Base-by-base conservation (phyloP, 1,284 basidiomycete species). In the Sanguinoderma infundibulare region DNA sequence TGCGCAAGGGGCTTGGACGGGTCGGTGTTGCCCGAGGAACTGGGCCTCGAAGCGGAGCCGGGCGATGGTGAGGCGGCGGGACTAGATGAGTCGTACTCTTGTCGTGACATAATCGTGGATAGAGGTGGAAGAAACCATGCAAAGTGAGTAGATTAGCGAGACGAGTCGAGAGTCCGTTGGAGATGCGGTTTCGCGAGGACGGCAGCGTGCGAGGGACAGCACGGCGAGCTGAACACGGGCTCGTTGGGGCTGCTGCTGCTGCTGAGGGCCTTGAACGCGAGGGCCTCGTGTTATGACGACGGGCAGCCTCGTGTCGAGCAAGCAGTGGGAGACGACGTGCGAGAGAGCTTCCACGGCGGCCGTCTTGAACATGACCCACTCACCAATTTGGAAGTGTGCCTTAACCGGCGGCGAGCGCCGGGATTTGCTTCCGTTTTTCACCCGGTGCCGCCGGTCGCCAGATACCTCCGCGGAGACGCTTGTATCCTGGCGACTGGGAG, bases 101-200 rank as follows among this genome's bases (percentile, higher is more conserved):
- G 70, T 70, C 70, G 73, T 73, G 73, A 74, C 74, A 75, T 75
- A 54, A 59, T 66, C 72, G 70, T 73, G 34, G 67, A 70, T 68
- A 69, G 71, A 59, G 63, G 58, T 57, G 61, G 57, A 63, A 65
- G 49, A 57, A 59, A 65, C 55, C 70, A 73, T 71, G 65, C 69
- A 72, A 66, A 47, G 65, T 67, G 62, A 67, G 63, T 69, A 72
- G 57, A 61, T 55, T 70, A 69, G 55, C 61, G 52, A 66, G 63
- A 55, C 30, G 62, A 57, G 61, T 55, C 49, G 63, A 63, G 53
- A 54, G 68, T 64, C 55, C 62, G 64, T 61, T 57, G 61, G 32
- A 71, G 69, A 70, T 70, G 65, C 52, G 66, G 63, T 70, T 64
- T 67, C 69, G 65, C 69, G 64, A 55, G 57, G 49, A 66, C 49